Evolutionary conservation across 345 rosid genomes (phyloP).

Genomic region (Pugionium cornutum): DNA sequence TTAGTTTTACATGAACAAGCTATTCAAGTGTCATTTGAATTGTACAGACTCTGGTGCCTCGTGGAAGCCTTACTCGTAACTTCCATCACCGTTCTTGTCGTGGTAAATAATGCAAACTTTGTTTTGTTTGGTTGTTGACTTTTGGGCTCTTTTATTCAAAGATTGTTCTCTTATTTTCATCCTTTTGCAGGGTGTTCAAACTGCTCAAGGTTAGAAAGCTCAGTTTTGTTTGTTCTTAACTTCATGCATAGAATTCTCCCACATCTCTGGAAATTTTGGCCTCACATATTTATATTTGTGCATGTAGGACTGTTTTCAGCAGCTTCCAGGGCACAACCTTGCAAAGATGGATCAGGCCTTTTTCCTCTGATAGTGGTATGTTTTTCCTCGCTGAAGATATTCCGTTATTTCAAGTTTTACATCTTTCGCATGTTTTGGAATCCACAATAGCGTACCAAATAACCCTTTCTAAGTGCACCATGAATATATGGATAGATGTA

Average conservation of each 20-base stretch:
- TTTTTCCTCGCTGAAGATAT: constrained; percentile 7
- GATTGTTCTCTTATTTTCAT: constrained; percentile 10
- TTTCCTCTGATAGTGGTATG: constrained; percentile 73
- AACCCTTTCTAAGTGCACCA: not conserved
- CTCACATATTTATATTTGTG: constrained; percentile 3
- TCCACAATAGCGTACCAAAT: not conserved
- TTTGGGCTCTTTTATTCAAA: not conserved
- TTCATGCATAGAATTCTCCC: not conserved
- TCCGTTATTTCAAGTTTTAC: not conserved
- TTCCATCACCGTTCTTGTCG: constrained; percentile 50
- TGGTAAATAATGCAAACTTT: constrained; percentile 40
- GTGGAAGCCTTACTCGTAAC: constrained; percentile 49
- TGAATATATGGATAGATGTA: not conserved
- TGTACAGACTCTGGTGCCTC: constrained; percentile 48
- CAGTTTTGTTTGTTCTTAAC: constrained; percentile 15
- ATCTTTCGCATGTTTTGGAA: not conserved
- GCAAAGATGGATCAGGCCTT: constrained; percentile 54
- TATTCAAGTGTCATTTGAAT: constrained; percentile 19
- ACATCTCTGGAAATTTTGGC: not conserved
- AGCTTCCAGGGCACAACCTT: constrained; percentile 40
- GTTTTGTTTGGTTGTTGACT: not conserved
- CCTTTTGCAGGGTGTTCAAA: constrained; percentile 47
- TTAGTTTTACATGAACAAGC: constrained; percentile 1
- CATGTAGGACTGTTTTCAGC: constrained; percentile 36
- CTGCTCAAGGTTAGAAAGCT: constrained; percentile 36